Base-by-base conservation (phyloP, 169 alveolate genomes). In the Cystoisospora suis region DNA sequence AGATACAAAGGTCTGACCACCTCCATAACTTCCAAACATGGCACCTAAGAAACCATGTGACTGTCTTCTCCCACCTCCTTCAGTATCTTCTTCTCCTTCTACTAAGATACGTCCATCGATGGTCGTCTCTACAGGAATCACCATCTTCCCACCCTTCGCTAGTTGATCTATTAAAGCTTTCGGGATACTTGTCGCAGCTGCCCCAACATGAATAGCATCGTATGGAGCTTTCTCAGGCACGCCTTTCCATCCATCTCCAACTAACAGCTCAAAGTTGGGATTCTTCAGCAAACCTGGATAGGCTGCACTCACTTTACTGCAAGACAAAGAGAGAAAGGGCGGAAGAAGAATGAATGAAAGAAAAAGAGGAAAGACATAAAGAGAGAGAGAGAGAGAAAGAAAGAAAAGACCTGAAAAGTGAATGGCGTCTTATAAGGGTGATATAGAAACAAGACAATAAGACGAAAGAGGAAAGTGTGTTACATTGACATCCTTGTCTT, bases 191-290 rank as follows among this genome's bases (percentile, higher is more conserved):
- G 90, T 93, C 7, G 97, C 96, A 15, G 97, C 97, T 32, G 98
- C 98, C 29, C 98, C 98, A 34, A 97, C 98, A 91, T 96, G 97
- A 47, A 97, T 97, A 32, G 94, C 97, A 89, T 96, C 93, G 94
- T 95, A 97, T 34, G 98, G 98, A 15, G 96, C 97, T 23, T 7
- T 58, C 53, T 95, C 59, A 47, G 88, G 70, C 90, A 81, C 94
- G 6, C 98, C 98, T 38, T 75, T n/a, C 94, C 98, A 92, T 7
- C 98, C 98, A 94, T 97, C 98, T 9, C 96, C 93, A n/a, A 70
- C 59, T 0, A 91, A 42, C n/a, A 95, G 70, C 44, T 75, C 46
- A 12, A 95, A 93, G 56, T 86, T 56, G 61, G 93, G 65, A 38
- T 89, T 59, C 27, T 86, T 53, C 77, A 95, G 81, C 77, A 90